A percentile compares a stretch with the other conserved stretches of the same genome.
These are phyloP conservation scores for Thelonectria discophora DNA, from an alignment of 2,329 filamentous ascomycete genomes.

Conservation along the genomic window DNA sequence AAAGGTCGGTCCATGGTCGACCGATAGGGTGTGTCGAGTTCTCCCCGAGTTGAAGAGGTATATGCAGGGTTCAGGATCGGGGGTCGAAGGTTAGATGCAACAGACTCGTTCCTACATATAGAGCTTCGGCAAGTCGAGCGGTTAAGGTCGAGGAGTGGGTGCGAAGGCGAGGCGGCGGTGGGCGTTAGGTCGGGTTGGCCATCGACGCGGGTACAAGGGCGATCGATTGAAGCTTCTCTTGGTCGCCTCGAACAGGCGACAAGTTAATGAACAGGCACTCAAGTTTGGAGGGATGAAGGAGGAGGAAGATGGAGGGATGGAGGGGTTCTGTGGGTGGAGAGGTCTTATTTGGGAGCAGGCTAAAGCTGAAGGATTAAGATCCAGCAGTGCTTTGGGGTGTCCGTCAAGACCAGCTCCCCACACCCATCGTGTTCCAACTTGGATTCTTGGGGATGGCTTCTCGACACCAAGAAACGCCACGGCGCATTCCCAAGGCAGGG, in stretches of 20 bases:
- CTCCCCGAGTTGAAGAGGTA: neutral
- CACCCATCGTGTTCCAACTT: conserved; percentile 36
- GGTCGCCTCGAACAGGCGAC: conserved; percentile 39
- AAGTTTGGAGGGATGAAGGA: conserved; percentile 32
- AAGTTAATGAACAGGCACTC: conserved; percentile 36
- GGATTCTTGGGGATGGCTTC: conserved; percentile 21
- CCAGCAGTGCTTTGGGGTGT: conserved; percentile 33
- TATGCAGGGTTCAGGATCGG: conserved; percentile 18
- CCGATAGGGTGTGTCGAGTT: conserved; percentile 35
- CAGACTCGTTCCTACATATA: conserved; percentile 31
- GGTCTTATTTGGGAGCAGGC: conserved; percentile 45
- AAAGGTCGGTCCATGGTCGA: conserved; percentile 59
- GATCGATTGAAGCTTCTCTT: conserved; percentile 43
- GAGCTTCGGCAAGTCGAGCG: conserved; percentile 31
- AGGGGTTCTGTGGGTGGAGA: conserved; percentile 44
- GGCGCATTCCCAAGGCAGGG: conserved; percentile 23
- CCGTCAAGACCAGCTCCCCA: conserved; percentile 42
- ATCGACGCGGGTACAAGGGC: conserved; percentile 43
- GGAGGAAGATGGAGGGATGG: conserved; percentile 41
- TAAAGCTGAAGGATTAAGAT: conserved; percentile 39
- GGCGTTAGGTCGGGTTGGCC: conserved; percentile 40
- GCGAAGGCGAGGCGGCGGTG: conserved; percentile 39
- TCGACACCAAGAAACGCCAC: conserved; percentile 14
- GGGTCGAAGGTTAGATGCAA: conserved; percentile 29
- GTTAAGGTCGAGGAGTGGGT: conserved; percentile 41